These are phyloP conservation scores for Zasmidium citrigriseum DNA, from an alignment of 2,329 filamentous ascomycete species.

Conservation along the genomic window DNA sequence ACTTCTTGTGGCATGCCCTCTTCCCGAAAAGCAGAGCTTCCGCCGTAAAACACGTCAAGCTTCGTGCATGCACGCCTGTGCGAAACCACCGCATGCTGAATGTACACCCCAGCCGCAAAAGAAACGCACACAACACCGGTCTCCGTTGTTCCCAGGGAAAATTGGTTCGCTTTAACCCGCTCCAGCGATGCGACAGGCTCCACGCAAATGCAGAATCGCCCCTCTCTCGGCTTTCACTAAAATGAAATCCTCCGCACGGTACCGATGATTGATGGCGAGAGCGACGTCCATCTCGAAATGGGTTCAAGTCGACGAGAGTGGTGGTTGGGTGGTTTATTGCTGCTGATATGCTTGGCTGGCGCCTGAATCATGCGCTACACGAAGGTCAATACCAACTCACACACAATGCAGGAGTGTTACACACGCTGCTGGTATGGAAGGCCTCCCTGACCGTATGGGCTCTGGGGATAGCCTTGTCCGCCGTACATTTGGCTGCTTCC, in stretches of 20 bases:
- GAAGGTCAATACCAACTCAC: constrained; percentile 20
- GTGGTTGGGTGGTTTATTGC: constrained; percentile 14
- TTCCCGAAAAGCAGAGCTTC: constrained; percentile 6
- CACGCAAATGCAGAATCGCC: constrained; percentile 18
- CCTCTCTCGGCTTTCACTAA: constrained; percentile 9
- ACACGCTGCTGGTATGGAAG: constrained; percentile 46
- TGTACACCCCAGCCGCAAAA: constrained; percentile 18
- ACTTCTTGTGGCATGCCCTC: constrained; percentile 14
- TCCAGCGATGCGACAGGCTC: constrained; percentile 9
- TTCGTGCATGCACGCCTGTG: constrained; percentile 15
- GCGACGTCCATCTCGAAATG: constrained; percentile 1
- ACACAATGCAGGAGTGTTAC: constrained; percentile 22
- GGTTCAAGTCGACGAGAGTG: not conserved
- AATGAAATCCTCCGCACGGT: constrained; percentile 13
- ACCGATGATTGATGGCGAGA: not conserved
- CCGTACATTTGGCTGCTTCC: constrained; percentile 45
- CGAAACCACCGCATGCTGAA: constrained; percentile 14
- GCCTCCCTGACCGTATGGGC: constrained; percentile 50
- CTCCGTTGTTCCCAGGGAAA: constrained; percentile 3
- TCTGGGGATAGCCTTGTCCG: constrained; percentile 53
- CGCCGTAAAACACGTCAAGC: constrained; percentile 21
- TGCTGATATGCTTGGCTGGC: constrained; percentile 20
- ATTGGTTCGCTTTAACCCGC: constrained; percentile 1
- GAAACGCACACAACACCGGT: constrained; percentile 10
- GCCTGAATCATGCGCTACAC: constrained; percentile 25